Evolutionary conservation across 352 stramenopile species (phyloP).

Genomic region (Elongisporangium senticosum): DNA sequence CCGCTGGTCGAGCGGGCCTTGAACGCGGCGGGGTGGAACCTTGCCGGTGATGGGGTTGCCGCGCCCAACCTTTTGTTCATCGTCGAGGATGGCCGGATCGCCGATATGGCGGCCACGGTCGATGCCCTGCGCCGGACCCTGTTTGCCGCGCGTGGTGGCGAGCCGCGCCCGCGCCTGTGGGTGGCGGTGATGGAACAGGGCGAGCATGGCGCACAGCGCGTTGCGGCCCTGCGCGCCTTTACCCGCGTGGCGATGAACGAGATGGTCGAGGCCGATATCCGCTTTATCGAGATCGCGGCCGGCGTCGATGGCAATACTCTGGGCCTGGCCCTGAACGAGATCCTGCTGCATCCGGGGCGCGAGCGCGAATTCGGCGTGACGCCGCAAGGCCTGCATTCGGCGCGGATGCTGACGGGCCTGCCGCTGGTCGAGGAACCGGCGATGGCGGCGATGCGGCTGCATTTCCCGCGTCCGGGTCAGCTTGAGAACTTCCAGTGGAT

Average conservation of each 20-base stretch:
- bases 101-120: constrained; percentile 4
- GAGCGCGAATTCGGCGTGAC: constrained; percentile 4
- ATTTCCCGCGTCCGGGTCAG: constrained; percentile 4
- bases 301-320: constrained; percentile 5
- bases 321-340: constrained; percentile 4
- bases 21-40: constrained; percentile 4
- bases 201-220: constrained; percentile 4
- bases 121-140: constrained; percentile 4
- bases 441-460: constrained; percentile 4
- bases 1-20: constrained; percentile 4
- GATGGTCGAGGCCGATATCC: constrained; percentile 5
- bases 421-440: constrained; percentile 4
- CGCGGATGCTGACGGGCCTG: constrained; percentile 4
- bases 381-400: constrained; percentile 4
- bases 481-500: constrained; percentile 5
- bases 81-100: constrained; percentile 4
- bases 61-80: constrained; percentile 5
- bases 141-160: constrained; percentile 4
- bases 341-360: constrained; percentile 4
- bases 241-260: constrained; percentile 4
- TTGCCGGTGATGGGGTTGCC: constrained; percentile 4
- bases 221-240: constrained; percentile 4
- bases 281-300: constrained; percentile 5
- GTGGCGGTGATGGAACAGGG: constrained; percentile 4
- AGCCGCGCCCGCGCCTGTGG: constrained; percentile 3